Base-by-base conservation (phyloP, 164 flowering plant genomes). In the Euptelea pleiosperma region DNA sequence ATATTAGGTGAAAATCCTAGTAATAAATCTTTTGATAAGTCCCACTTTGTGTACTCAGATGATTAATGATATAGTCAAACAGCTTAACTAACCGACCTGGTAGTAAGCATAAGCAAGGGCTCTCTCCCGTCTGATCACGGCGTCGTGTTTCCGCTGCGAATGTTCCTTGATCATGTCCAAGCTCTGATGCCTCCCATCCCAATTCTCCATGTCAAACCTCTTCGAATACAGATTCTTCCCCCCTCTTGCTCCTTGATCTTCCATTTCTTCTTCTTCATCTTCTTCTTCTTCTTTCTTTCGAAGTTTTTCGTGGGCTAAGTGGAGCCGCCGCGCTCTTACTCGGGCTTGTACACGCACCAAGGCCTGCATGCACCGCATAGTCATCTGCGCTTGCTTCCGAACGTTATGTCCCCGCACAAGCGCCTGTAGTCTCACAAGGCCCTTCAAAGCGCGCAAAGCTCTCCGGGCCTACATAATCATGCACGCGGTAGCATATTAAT, bases 311-410 rank as follows among this genome's bases (percentile, higher is more conserved):
- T 80, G 82, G 45, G 75, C 61, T 43, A 82, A 24, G 11, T 80
- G 83, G 25, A 93, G 81, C 18, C 98, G 73, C 2, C 85, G 73
- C 0, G 97, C 94, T 8, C 89, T 68, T 0, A 90, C 97, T 69
- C 95, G 70, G 10, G 84, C 91, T 61, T 93, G 99, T 29, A 90
- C 97, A 0, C 97, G 85, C 0, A 88, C 96, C 6, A 90, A 66
- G 1, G 99, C 94, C 57, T 90, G 97, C 99, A 87, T 93, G 75
- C 97, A 93, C 39, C 94, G 77, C 99, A 93, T 93, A 10, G 97
- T 93, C 91, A 86, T 83, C 37, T 90, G 96, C 1, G 99, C 97
- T 66, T 93, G 99, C 66, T 90, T 93, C 0, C 99, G 69, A 58
- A 93, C 99, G 45, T 88, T 82, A 57, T 93, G 89, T 6, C 99